phyloP scores from a whole-genome alignment of 495 filamentous ascomycete genomes.

The Hyaloscypha hepaticicola region DNA sequence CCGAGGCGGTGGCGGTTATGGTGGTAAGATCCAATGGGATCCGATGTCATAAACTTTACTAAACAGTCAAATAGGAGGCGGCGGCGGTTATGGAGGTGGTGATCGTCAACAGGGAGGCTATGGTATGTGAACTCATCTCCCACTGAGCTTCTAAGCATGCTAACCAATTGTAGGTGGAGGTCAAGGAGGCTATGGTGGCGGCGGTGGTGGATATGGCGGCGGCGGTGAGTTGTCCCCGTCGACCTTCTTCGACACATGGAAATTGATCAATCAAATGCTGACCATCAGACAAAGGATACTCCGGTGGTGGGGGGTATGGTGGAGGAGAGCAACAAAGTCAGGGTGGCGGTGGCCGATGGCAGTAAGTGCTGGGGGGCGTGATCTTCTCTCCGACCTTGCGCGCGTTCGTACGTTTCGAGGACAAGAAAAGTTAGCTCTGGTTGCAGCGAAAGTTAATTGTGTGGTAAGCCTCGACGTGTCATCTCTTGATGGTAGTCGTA shows the following conservation, averaged over 20 bases:
- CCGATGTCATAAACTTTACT: not conserved
- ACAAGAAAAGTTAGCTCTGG: constrained; percentile 36
- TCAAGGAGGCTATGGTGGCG: constrained; percentile 27
- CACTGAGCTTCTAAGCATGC: not conserved
- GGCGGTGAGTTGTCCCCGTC: constrained; percentile 19
- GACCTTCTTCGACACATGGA: not conserved
- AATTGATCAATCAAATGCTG: constrained; percentile 13
- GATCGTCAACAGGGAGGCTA: constrained; percentile 29
- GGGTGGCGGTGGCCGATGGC: constrained; percentile 31
- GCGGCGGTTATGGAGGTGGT: constrained; percentile 32
- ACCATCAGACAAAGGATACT: constrained; percentile 26
- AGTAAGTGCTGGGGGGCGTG: constrained; percentile 23
- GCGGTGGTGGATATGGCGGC: constrained; percentile 22
- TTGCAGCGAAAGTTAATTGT: constrained; percentile 35
- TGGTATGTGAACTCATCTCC: not conserved
- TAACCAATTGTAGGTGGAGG: constrained; percentile 27
- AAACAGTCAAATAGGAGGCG: constrained; percentile 1
- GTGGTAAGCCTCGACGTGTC: constrained; percentile 27
- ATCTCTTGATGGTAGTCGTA: constrained; percentile 25
- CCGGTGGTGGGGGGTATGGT: constrained; percentile 28
- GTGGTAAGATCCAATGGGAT: constrained; percentile 3
- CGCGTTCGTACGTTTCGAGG: constrained; percentile 28
- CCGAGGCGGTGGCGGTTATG: constrained; percentile 21
- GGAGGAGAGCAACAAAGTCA: constrained; percentile 27
- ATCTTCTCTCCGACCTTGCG: constrained; percentile 31